Conservation (phyloP, 2,329 filamentous ascomycete species). For the Penicillium sp. region DNA sequence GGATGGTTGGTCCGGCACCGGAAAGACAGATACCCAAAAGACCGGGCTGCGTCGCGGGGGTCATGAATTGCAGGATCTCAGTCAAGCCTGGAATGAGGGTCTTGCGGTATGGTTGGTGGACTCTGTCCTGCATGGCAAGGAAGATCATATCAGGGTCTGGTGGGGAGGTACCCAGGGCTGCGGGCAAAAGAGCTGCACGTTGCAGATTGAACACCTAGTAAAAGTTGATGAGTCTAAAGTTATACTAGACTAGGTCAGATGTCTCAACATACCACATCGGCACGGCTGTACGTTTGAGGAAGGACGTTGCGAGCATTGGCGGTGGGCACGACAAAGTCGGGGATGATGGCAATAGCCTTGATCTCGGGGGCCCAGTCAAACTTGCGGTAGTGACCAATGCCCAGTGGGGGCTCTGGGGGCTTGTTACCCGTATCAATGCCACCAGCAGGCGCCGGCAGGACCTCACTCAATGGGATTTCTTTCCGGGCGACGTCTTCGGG, state of each 20-base stretch:
- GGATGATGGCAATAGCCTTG: constrained; percentile 95
- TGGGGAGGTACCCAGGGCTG: constrained; percentile 83
- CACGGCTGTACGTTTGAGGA: constrained; percentile 74
- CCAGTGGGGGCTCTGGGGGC: constrained; percentile 84
- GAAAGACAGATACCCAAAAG: constrained; percentile 93
- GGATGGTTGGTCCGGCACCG: constrained; percentile 90
- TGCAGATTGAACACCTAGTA: constrained; percentile 79
- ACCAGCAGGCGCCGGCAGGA: constrained; percentile 84
- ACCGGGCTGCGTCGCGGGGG: constrained; percentile 80
- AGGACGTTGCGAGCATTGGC: constrained; percentile 85
- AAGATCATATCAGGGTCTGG: constrained; percentile 93
- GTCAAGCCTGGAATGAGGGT: constrained; percentile 87
- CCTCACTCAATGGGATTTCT: constrained; percentile 92
- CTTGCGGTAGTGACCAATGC: constrained; percentile 95
- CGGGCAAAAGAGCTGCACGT: constrained; percentile 85
- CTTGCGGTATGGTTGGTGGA: constrained; percentile 95
- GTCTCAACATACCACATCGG: constrained; percentile 69
- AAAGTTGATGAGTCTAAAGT: neutral
- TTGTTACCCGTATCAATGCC: constrained; percentile 84
- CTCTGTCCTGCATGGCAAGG: constrained; percentile 96
- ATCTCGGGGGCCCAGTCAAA: constrained; percentile 93
- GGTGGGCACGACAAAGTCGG: constrained; percentile 93
- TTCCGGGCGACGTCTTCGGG: constrained; percentile 86
- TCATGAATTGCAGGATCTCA: constrained; percentile 89
- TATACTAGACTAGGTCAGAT: neutral